Base-by-base conservation (phyloP, 352 stramenopile genomes). In the Phytophthora boehmeriae region DNA sequence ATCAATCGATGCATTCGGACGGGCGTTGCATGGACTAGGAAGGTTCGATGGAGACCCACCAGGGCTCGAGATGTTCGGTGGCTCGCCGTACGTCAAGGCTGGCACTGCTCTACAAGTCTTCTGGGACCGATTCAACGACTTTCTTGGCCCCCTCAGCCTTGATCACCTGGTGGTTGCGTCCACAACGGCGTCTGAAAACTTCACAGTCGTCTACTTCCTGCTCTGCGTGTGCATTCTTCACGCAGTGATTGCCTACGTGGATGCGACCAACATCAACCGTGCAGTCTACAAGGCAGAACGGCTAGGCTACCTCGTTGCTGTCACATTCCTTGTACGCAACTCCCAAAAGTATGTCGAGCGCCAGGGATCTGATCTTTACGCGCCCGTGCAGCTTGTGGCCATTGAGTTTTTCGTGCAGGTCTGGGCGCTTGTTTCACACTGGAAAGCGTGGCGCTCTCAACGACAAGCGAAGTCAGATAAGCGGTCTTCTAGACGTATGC, bases 61-160 rank as follows among this genome's bases (percentile, higher is more conserved):
- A 27, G 27, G 39, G n/a, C 9, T 61, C 27, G 30, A 66, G 8
- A 25, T 48, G 59, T 38, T 60, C 38, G 54, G 42, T 11, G 54
- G 54, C 2, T 63, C 61, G 5, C 41, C 42, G 30, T 55, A 51
- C 34, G 61, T 46, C 30, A 65, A 69, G 34, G 47, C 54, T 9
- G 63, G 59, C 54, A 69, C 61, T 8, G 47, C 61, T 14, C 20
- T 65, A 11, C 61, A 69, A 27, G 61, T 69, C 17, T 61, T 69
- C 9, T 69, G 61, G 61, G 61, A 69, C 19, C 61, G 61, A 13
- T 58, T 69, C 32, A 69, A 69, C 43, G 61, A 69, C 48, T 69
- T 69, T n/a, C 46, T 69, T 1, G 53, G 61, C 1, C 61, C 61
- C 2, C 32, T 69, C 8, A 60, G 54, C 28, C 32, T 65, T 14